phyloP scores from a whole-genome alignment of 179 eudicot genomes.

The Corrigiola litoralis region DNA sequence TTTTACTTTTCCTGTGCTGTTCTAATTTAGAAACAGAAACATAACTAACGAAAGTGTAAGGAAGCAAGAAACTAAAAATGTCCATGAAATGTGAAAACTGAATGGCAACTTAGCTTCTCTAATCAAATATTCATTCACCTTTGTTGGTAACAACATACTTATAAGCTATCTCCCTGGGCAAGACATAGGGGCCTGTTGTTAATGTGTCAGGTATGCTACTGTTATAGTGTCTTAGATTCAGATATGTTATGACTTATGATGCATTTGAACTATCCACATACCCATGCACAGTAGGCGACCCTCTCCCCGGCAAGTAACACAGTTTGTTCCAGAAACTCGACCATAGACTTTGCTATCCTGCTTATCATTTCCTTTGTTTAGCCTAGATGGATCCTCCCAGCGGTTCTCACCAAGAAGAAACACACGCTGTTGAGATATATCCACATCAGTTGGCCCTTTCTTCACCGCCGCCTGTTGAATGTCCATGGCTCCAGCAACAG shows the following conservation, averaged over 20 bases:
- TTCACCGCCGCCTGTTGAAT: slow-evolving; percentile 36
- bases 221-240: too few species aligned
- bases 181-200: too few species aligned
- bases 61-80: too few species aligned
- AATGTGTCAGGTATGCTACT: too few species aligned
- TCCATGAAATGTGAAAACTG: too few species aligned
- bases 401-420: slow-evolving; percentile 95
- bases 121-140: too few species aligned
- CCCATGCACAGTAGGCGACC: slow-evolving; percentile 89
- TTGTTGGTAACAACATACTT: too few species aligned
- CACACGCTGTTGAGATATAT: slow-evolving; percentile 44
- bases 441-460: slow-evolving; percentile 30
- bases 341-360: slow-evolving; percentile 17
- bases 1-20: neutral
- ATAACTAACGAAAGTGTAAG: neutral
- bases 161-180: too few species aligned
- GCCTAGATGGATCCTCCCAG: slow-evolving; percentile 95
- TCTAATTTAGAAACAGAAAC: neutral
- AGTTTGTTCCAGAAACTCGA: slow-evolving; percentile 36
- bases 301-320: slow-evolving; percentile 72
- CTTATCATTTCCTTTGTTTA: slow-evolving; percentile 36
- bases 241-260: too few species aligned
- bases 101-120: too few species aligned
- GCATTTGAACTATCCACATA: slow-evolving; percentile 22
- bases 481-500: slow-evolving; percentile 37